Evolutionary conservation across 345 rosid genomes (phyloP).

Genomic region (Citrus sinensis): DVS_A1.0 CM039169.1:335001-335500

Average conservation of each 20-base stretch:
- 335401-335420: conserved; percentile 32
- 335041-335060: not conserved
- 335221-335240: not conserved
- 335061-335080: not conserved
- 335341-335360: not conserved
- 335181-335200: not conserved
- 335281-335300: not conserved
- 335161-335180: not conserved
- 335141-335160: not conserved
- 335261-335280: not conserved
- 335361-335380: not conserved
- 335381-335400: no score
- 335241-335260: not conserved
- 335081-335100: no score
- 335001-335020: not conserved
- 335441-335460: conserved; percentile 61
- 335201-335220: not conserved
- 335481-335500: conserved; percentile 71
- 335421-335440: conserved; percentile 58
- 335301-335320: not conserved
- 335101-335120: no score
- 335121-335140: not conserved
- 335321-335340: not conserved
- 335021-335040: not conserved
- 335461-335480: conserved; percentile 78